Evolutionary conservation across 164 flowering plant genomes (phyloP), one percentile per base, ranked within the genome.

Genomic region (Magnolia officinalis): DNA sequence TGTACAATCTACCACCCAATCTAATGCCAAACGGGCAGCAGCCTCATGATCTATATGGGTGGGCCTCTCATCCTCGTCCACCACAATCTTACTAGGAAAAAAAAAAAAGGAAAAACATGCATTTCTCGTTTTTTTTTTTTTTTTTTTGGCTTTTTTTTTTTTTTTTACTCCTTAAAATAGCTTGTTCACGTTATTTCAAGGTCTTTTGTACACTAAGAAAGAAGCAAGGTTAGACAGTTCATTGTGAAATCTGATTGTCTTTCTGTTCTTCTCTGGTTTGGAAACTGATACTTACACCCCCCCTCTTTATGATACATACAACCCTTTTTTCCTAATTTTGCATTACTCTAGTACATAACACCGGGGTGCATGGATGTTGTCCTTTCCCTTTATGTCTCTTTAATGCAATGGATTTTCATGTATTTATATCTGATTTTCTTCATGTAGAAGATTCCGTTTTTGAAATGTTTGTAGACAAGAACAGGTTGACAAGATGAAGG

Each of bases 1-100:
- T 81, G 6, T 84, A 84, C 75, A 84, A 82, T 74, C 78, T 84
- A 31, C 86, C 84, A 13, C 86, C 84, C 29, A 84, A 84, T 76
- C 79, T 84, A 7, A 69, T 81, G 19, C 74, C 82, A 55, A 84
- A 84, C 72, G 82, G 86, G 6, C 86, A 82, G 84, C 74, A 82
- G 80, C 84, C 84, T 1, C 81, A 78, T 49, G 86, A 82, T 50
- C 79, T 80, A 13, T 84, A 80, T 67, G 76, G 76, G 45, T 81
- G 84, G 84, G 78, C 71, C 67, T 74, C 78, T 72, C 78, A 79
- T 14, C 83, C 85, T 72, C 82, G 82, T 26, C 85, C 82, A 16
- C 83, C 85, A 13, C 82, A 82, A 1, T 66, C 77, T 75, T 75
- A 67, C 24, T 67, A 55, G 65, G 1, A 9, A 49, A 63, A 37